Evolutionary conservation across 2,329 filamentous ascomycete genomes (phyloP).

Genomic region (Aspergillus sp.): DNA sequence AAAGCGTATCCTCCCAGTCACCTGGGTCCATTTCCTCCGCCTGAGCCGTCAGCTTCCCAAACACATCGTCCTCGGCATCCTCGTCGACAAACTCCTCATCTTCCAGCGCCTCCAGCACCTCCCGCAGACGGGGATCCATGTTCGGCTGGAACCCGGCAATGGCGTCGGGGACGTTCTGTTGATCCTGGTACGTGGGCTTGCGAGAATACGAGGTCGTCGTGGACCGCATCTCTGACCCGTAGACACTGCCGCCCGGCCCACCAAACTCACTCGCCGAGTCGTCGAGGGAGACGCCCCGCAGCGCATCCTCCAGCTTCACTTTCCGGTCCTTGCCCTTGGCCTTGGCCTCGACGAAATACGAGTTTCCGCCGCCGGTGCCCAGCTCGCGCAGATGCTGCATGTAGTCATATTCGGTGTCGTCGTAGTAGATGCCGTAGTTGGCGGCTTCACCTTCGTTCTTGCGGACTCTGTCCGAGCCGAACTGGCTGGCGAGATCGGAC

Average conservation of each 20-base stretch:
- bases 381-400: constrained; percentile 98
- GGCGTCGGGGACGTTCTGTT: constrained; percentile 87
- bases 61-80: constrained; percentile 77
- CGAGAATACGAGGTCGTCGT: constrained; percentile 71
- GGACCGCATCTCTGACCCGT: constrained; percentile 37
- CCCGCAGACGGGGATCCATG: constrained; percentile 90
- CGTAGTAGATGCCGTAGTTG: constrained; percentile 88
- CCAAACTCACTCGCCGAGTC: constrained; percentile 31
- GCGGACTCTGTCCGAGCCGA: constrained; percentile 68
- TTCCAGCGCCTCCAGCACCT: constrained; percentile 89
- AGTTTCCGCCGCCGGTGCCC: constrained; percentile 66
- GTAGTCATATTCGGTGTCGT: constrained; percentile 96
- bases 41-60: constrained; percentile 68
- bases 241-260: constrained; percentile 30
- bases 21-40: constrained; percentile 69
- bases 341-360: constrained; percentile 75
- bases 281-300: constrained; percentile 58
- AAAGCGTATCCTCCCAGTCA: constrained; percentile 69
- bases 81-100: constrained; percentile 92
- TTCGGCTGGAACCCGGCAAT: constrained; percentile 94
- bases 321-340: constrained; percentile 64
- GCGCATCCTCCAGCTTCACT: constrained; percentile 80
- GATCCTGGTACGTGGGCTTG: constrained; percentile 79
- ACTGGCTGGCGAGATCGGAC: constrained; percentile 71
- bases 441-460: constrained; percentile 95